These are phyloP conservation scores for Cryphonectria japonica DNA, from an alignment of 2,329 filamentous ascomycete genomes.

Conservation along the genomic window DNA sequence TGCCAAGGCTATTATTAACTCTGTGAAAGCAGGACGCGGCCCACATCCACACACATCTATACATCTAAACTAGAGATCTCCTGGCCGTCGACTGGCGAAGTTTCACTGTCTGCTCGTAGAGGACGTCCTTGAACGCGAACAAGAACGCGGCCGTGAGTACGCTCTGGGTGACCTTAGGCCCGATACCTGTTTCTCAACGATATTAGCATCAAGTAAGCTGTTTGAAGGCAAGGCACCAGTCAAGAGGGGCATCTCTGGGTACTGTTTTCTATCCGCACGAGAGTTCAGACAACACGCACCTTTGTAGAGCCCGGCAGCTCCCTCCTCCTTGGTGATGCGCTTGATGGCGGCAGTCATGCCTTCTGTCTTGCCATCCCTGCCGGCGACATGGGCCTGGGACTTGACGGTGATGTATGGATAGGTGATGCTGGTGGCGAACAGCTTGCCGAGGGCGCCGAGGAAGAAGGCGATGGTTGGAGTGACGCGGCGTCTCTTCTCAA, in stretches of 20 bases:
- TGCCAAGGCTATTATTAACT: not conserved
- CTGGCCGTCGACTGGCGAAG: conserved; percentile 56
- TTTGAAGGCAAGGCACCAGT: not conserved
- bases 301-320: conserved; percentile 90
- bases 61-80: conserved; percentile 37
- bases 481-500: conserved; percentile 71
- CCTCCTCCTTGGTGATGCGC: conserved; percentile 83
- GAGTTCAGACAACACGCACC: conserved; percentile 57
- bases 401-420: conserved; percentile 99
- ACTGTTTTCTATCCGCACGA: not conserved
- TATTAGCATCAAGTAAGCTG: not conserved
- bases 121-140: conserved; percentile 96
- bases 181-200: conserved; percentile 68
- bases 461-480: conserved; percentile 88
- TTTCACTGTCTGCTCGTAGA: conserved; percentile 81
- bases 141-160: conserved; percentile 94
- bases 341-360: conserved; percentile 78
- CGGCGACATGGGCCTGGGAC: conserved; percentile 94
- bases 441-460: conserved; percentile 89
- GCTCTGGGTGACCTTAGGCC: conserved; percentile 94
- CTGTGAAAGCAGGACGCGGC: too few relatives aligned
- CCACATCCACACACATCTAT: not conserved
- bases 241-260: not conserved
- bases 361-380: conserved; percentile 70
- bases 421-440: conserved; percentile 90